Evolutionary conservation across 805 yeast species (phyloP).

Genomic region (Diddensiella transvaalensis): DNA sequence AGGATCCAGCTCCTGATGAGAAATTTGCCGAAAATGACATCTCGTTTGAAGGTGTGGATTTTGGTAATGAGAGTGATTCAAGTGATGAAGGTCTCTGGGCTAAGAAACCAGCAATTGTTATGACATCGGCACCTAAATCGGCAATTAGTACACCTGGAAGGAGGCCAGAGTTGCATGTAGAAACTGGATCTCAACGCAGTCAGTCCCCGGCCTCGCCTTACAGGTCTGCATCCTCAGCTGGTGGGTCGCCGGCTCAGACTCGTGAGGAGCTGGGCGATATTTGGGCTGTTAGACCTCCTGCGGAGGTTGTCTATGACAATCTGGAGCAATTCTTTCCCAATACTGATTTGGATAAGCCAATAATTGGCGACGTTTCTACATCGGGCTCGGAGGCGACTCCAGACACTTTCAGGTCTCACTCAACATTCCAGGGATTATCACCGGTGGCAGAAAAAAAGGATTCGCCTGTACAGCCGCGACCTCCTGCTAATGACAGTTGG

Average conservation of each 20-base stretch:
- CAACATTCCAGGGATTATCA: slow-evolving; percentile 8
- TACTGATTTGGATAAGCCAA: slow-evolving; percentile 88
- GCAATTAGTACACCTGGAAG: background rate
- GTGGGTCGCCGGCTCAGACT: slow-evolving; percentile 13
- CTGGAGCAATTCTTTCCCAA: slow-evolving; percentile 89
- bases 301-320: slow-evolving; percentile 88
- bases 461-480: background rate
- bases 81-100: slow-evolving; percentile 62
- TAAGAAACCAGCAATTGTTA: slow-evolving; percentile 33
- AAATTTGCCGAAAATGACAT: slow-evolving; percentile 70
- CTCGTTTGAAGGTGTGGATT: slow-evolving; percentile 48
- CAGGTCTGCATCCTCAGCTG: slow-evolving; percentile 10
- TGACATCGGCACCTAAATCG: slow-evolving; percentile 17
- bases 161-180: slow-evolving; percentile 13
- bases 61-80: slow-evolving; percentile 37
- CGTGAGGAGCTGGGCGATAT: slow-evolving; percentile 25
- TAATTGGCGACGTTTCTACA: slow-evolving; percentile 57
- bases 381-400: background rate
- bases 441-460: slow-evolving; percentile 24
- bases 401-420: background rate
- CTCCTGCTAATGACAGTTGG: slow-evolving; percentile 5
- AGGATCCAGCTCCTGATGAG: slow-evolving; percentile 25
- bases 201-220: slow-evolving; percentile 16
- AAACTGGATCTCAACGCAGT: slow-evolving; percentile 7
- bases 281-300: slow-evolving; percentile 88